Base-by-base conservation (phyloP, 2,329 filamentous ascomycete species). In the Clonostachys solani region DNA sequence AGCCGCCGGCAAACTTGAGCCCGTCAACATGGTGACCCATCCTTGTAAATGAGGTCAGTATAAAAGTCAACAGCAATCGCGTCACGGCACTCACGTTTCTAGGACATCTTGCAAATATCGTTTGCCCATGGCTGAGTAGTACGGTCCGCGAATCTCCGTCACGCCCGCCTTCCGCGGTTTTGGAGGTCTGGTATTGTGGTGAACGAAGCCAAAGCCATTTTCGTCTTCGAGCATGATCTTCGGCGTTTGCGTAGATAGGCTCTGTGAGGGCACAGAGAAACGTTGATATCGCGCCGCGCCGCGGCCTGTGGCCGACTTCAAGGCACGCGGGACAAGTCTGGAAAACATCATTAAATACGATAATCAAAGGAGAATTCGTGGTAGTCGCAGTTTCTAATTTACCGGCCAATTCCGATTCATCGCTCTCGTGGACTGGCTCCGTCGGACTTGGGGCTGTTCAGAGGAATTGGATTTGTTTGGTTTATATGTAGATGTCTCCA, bases 21-120 rank as follows among this genome's bases (percentile, higher is more conserved):
- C 77, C 76, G 53, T 80, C 75, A 5, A 80, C 68, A 57, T 80
- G 72, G 18, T 71, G 61, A 1, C 74, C 74, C 75, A 79, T 77
- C 4, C 69, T 74, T 50, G 33, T 15, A 18, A 19, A n/a, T 33
- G 12, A 13, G 41, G 42, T 43, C 19, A 42, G 10, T 5, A 6
- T 9, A 16, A 16, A 43, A 29, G 7, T n/a, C 13, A 43, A 9
- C 8, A 23, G 5, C 3, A 29, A 29, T 29, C 23, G 6, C 8
- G 43, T 5, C 3, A 15, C 7, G 19, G 13, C n/a, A 37, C 59
- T 61, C 55, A 73, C 67, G 76, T 80, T 50, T 78, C 74, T 3
- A 80, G 62, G 4, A 79, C 66, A 62, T 79, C 76, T 17, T 69
- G 59, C 2, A 80, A 60, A 48, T 79, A 77, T 37, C 71, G 62